These are phyloP conservation scores for Moesziomyces parantarcticus DNA, from an alignment of 1,284 basidiomycete genomes.

Conservation along the genomic window DNA sequence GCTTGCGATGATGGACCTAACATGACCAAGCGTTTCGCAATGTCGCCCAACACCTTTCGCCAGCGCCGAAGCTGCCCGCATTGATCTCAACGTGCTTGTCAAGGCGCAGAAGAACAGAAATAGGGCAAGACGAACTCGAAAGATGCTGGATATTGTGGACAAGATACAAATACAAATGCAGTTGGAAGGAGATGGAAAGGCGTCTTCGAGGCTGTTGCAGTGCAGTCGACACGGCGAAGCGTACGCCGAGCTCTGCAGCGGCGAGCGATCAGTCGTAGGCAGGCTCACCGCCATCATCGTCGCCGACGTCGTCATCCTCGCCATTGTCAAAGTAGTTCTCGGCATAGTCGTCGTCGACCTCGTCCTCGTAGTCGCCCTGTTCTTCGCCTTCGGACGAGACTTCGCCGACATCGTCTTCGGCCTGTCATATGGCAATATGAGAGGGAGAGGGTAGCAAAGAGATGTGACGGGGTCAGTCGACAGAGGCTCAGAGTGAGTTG, in stretches of 20 bases:
- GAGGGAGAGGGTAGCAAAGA: neutral
- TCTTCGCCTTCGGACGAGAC: conserved; percentile 61
- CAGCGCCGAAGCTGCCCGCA: no score
- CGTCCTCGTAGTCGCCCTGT: conserved; percentile 64
- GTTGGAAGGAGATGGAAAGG: neutral
- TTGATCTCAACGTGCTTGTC: no score
- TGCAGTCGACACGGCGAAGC: neutral
- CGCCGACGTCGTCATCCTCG: conserved; percentile 61
- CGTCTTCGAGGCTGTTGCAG: neutral
- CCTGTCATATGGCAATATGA: conserved; percentile 5
- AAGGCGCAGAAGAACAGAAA: neutral
- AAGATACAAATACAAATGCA: conserved; percentile 38
- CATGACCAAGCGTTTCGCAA: neutral
- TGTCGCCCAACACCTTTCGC: no score
- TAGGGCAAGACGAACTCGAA: neutral
- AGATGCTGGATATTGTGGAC: conserved; percentile 2
- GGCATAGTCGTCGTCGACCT: conserved; percentile 66
- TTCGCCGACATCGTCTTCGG: conserved; percentile 54
- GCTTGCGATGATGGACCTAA: neutral
- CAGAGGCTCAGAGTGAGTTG: no score
- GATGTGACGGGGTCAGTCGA: no score
- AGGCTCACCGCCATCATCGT: conserved; percentile 57
- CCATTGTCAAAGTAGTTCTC: conserved; percentile 68
- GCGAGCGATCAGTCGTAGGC: conserved; percentile 49
- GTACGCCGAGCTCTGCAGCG: neutral